Percentiles rank a stretch among this genome's conserved stretches.
phyloP scores from a whole-genome alignment of 495 filamentous ascomycete species.

The Aspergillus asperescens region DNA sequence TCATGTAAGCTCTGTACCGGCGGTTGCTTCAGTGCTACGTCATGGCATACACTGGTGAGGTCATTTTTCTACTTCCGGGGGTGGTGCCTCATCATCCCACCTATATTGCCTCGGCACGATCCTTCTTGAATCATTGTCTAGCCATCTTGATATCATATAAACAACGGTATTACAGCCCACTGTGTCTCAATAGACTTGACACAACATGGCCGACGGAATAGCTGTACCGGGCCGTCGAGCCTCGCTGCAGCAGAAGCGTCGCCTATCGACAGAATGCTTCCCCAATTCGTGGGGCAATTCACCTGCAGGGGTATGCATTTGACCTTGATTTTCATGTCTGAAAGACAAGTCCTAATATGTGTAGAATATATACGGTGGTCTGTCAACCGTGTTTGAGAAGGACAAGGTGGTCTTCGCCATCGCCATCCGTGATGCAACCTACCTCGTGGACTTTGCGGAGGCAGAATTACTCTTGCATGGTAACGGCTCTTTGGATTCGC shows the following conservation, averaged over 20 bases:
- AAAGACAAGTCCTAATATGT: conserved; percentile 10
- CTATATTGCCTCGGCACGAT: no score
- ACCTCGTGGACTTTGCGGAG: conserved; percentile 70
- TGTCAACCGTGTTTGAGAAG: conserved; percentile 50
- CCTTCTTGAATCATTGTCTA: no score
- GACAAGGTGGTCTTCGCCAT: conserved; percentile 54
- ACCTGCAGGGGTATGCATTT: conserved; percentile 21
- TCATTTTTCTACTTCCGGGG: no score
- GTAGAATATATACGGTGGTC: conserved; percentile 61
- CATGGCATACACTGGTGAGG: conserved; percentile 7
- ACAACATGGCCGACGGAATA: neutral
- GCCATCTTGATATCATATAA: no score
- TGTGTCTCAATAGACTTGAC: neutral
- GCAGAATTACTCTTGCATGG: conserved; percentile 35
- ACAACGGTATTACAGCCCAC: no score
- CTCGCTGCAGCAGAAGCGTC: conserved; percentile 31
- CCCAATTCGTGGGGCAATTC: conserved; percentile 23
- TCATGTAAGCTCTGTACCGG: no score
- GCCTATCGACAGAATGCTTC: conserved; percentile 23
- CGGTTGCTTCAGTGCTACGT: conserved; percentile 5
- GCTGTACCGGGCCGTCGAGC: conserved; percentile 21
- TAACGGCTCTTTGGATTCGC: conserved; percentile 24
- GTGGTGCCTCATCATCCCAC: no score
- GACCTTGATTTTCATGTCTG: neutral
- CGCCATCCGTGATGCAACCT: conserved; percentile 71